Conservation (phyloP, 169 alveolate species). For the Neospora caninum region DNA sequence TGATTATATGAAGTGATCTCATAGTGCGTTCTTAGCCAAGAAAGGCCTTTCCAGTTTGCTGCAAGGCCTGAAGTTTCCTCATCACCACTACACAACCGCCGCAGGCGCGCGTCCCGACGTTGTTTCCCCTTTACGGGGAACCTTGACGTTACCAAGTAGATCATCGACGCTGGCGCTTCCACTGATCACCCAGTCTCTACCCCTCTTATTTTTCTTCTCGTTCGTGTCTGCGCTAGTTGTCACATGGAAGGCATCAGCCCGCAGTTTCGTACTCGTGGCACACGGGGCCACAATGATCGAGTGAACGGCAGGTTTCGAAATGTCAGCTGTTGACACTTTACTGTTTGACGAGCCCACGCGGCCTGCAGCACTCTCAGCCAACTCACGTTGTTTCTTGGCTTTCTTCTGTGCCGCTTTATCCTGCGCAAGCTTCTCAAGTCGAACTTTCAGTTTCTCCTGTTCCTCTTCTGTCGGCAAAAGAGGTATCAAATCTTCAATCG, state of each 20-base stretch:
- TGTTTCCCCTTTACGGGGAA: not conserved
- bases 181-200: conserved; percentile 42
- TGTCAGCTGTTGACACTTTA: not conserved
- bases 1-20: too few species aligned
- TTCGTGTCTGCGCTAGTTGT: not conserved
- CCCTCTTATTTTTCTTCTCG: not conserved
- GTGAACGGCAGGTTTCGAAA: not conserved
- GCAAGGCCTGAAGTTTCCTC: too few species aligned
- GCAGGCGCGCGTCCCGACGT: not conserved
- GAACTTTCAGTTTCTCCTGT: conserved; percentile 12
- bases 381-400: conserved; percentile 40
- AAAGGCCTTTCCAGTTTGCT: too few species aligned
- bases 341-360: not conserved
- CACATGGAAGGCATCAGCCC: conserved; percentile 4
- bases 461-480: conserved; percentile 65
- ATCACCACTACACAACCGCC: not conserved
- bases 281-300: conserved; percentile 28
- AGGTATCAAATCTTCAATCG: conserved; percentile 60
- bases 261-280: conserved; percentile 28
- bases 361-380: not conserved
- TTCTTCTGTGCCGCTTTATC: conserved; percentile 36
- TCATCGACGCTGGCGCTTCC: not conserved
- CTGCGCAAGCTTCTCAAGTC: conserved; percentile 25
- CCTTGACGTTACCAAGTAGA: not conserved
- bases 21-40: too few species aligned